Conservation (phyloP, 306 rosid species). For the Vigna radiata region DNA sequence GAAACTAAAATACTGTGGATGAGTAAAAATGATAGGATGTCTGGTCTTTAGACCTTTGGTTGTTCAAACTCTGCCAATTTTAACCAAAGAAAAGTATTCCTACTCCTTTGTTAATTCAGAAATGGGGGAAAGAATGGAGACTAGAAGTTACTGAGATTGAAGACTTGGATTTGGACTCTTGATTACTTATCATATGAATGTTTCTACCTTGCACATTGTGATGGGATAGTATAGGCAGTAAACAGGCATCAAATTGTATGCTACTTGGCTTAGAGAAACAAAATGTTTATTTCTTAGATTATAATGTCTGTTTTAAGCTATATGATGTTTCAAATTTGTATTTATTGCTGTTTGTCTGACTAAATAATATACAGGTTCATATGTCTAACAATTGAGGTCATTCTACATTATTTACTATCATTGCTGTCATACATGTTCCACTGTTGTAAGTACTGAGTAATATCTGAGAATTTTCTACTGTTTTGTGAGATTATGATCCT, state of each 20-base stretch:
- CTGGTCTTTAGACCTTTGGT: background rate
- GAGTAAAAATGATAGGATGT: background rate
- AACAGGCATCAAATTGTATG: constrained; percentile 2
- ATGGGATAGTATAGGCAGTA: constrained; percentile 17
- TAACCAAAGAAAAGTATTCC: background rate
- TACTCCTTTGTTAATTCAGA: constrained; percentile 5
- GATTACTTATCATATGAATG: background rate
- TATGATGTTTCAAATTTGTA: background rate
- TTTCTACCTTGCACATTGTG: constrained; percentile 8
- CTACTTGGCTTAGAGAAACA: constrained; percentile 22
- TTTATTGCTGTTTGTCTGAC: constrained; percentile 6
- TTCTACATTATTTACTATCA: constrained; percentile 29
- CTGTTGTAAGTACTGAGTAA: too few relatives aligned
- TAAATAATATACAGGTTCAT: background rate
- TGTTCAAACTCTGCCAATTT: constrained; percentile 28
- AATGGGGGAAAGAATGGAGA: background rate
- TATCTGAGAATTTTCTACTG: background rate
- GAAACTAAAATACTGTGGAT: constrained; percentile 7
- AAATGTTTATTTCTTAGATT: constrained; percentile 7
- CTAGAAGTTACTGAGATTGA: constrained; percentile 6
- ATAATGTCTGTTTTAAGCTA: constrained; percentile 2
- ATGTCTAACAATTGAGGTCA: background rate
- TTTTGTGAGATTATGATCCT: constrained; percentile 24
- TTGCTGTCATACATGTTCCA: background rate
- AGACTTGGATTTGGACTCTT: constrained; percentile 14